Conservation (phyloP, 495 filamentous ascomycete species). For the Lentithecium fluviatile region DNA sequence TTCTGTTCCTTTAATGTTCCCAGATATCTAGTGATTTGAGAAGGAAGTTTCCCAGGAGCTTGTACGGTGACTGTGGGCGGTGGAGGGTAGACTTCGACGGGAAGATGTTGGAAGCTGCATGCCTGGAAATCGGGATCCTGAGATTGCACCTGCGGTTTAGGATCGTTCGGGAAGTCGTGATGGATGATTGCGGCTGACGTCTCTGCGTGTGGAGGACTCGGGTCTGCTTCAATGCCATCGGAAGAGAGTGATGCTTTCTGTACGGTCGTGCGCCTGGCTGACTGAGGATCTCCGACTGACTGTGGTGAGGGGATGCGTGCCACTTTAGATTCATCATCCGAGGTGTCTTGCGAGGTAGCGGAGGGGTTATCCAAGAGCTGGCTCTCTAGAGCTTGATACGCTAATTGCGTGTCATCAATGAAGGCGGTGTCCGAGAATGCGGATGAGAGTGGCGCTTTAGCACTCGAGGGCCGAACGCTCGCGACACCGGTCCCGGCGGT, state of each 20-base stretch:
- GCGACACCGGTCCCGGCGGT: background rate
- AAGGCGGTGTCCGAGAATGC: constrained; percentile 2
- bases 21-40: constrained; percentile 27
- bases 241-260: background rate
- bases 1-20: constrained; percentile 17
- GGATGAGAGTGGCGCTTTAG: background rate
- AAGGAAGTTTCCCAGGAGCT: constrained; percentile 11
- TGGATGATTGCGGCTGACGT: too few species aligned
- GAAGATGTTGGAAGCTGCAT: constrained; percentile 11
- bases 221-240: too few species aligned
- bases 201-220: too few species aligned
- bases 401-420: constrained; percentile 41
- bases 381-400: constrained; percentile 37
- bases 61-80: constrained; percentile 7
- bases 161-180: too few species aligned
- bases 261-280: background rate
- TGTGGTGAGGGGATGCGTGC: too few species aligned
- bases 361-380: constrained; percentile 29
- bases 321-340: constrained; percentile 10
- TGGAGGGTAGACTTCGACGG: constrained; percentile 22
- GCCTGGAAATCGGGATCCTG: background rate
- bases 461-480: background rate
- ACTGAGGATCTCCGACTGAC: background rate
- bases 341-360: constrained; percentile 16
- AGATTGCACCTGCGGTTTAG: background rate